A percentile compares a stretch with the other conserved stretches of the same genome.
Conservation (phyloP, 192 early-diverging fungal species). For the Podila horticola region DNA sequence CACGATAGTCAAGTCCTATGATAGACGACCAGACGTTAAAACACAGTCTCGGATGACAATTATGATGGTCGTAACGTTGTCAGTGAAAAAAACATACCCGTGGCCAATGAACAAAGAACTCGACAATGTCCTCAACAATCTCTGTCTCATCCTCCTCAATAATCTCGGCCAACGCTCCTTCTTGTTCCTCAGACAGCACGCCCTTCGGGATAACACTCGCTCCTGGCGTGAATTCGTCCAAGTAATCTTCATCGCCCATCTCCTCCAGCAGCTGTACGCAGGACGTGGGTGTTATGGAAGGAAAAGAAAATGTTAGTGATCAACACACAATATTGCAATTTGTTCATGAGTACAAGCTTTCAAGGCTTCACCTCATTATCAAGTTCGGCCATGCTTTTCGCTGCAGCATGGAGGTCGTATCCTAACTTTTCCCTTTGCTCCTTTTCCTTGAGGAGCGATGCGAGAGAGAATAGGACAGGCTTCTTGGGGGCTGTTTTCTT, state of each 20-base stretch:
- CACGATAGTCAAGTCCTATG: neutral
- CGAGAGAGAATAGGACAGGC: slow-evolving; percentile 17
- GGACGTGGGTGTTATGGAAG: neutral
- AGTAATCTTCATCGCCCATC: slow-evolving; percentile 12
- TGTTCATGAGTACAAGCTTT: no score
- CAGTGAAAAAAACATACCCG: slow-evolving; percentile 5
- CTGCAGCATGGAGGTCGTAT: slow-evolving; percentile 24
- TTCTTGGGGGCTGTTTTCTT: slow-evolving; percentile 1
- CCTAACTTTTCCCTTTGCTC: slow-evolving; percentile 20
- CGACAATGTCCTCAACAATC: slow-evolving; percentile 29
- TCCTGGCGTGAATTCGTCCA: neutral
- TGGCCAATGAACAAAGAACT: slow-evolving; percentile 47
- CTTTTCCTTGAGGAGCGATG: slow-evolving; percentile 36
- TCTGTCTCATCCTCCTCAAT: slow-evolving; percentile 12
- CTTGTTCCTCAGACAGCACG: slow-evolving; percentile 34
- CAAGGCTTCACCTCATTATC: slow-evolving; percentile 17
- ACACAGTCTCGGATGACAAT: no score
- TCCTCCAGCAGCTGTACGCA: slow-evolving; percentile 21
- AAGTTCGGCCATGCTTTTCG: neutral
- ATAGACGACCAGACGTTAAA: no score
- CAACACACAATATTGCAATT: no score
- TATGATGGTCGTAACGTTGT: neutral
- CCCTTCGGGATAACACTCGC: slow-evolving; percentile 24
- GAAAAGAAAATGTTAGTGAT: neutral
- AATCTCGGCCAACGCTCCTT: slow-evolving; percentile 24